Evolutionary conservation across 1,284 basidiomycete species (phyloP).

Genomic region (Anthracocystis panici-leucophaei): DNA sequence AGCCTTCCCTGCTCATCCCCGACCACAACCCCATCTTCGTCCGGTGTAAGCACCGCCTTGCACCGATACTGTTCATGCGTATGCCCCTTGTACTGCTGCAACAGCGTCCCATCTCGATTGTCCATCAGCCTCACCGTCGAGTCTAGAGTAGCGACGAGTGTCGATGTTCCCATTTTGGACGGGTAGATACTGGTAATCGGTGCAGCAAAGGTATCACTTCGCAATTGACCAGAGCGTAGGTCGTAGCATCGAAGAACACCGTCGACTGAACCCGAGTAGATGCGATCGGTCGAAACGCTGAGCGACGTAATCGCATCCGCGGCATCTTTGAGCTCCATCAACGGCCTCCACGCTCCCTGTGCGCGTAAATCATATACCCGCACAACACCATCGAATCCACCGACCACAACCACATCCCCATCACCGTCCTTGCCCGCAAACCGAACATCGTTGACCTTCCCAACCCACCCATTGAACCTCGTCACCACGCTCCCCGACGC

Average conservation of each 20-base stretch:
- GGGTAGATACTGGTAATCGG: constrained; percentile 79
- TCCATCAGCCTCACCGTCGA: constrained; percentile 89
- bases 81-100: constrained; percentile 88
- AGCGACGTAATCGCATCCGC: constrained; percentile 81
- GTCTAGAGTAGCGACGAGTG: constrained; percentile 86
- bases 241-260: constrained; percentile 93
- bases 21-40: constrained; percentile 82
- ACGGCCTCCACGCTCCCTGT: constrained; percentile 74
- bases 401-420: constrained; percentile 49
- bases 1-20: constrained; percentile 90
- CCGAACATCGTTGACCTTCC: constrained; percentile 88
- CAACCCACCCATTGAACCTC: constrained; percentile 85
- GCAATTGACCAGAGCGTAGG: constrained; percentile 87
- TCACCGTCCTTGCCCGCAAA: constrained; percentile 72
- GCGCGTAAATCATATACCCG: constrained; percentile 72
- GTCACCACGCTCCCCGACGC: constrained; percentile 83
- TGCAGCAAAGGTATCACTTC: constrained; percentile 85
- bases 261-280: constrained; percentile 86
- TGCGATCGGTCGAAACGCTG: constrained; percentile 72
- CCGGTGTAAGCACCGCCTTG: constrained; percentile 81
- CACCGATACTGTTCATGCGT: constrained; percentile 80
- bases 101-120: constrained; percentile 80
- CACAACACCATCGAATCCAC: constrained; percentile 58
- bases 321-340: constrained; percentile 91
- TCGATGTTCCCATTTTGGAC: constrained; percentile 79